Percentiles rank a stretch among this genome's conserved stretches.
phyloP scores from a whole-genome alignment of 2,329 filamentous ascomycete genomes.

The Xylaria sp. region DNA sequence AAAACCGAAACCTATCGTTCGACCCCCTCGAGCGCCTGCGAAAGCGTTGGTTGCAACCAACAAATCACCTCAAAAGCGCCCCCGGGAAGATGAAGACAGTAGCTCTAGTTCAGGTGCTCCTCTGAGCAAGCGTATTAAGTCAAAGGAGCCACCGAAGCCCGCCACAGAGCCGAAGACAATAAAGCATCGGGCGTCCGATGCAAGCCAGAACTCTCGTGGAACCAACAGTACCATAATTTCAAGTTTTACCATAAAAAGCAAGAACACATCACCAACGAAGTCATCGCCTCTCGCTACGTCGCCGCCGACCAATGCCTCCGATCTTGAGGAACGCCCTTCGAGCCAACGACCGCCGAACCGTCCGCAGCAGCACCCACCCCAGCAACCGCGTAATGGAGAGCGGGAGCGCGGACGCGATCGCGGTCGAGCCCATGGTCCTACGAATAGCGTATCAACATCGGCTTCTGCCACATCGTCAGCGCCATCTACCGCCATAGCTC shows the following conservation, averaged over 20 bases:
- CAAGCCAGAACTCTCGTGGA: constrained; percentile 59
- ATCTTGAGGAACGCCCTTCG: constrained; percentile 59
- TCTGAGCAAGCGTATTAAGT: constrained; percentile 67
- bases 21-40: constrained; percentile 41
- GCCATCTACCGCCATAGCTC: constrained; percentile 16
- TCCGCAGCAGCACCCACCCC: constrained; percentile 32
- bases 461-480: constrained; percentile 26
- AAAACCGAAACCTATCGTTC: constrained; percentile 51
- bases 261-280: constrained; percentile 68
- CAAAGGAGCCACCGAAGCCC: constrained; percentile 53
- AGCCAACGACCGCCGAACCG: constrained; percentile 39
- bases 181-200: constrained; percentile 62
- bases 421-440: constrained; percentile 36
- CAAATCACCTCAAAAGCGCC: constrained; percentile 59
- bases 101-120: constrained; percentile 70
- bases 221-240: constrained; percentile 52
- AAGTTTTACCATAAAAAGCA: constrained; percentile 57
- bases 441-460: constrained; percentile 43
- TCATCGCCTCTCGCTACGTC: constrained; percentile 74
- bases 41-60: constrained; percentile 48
- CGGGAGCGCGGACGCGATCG: constrained; percentile 39
- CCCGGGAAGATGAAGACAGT: constrained; percentile 64
- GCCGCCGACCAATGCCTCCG: constrained; percentile 72
- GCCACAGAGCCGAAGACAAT: constrained; percentile 48
- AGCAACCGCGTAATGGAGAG: constrained; percentile 41